Conservation (phyloP, 352 stramenopile species). For the Phytophthora boehmeriae region DNA sequence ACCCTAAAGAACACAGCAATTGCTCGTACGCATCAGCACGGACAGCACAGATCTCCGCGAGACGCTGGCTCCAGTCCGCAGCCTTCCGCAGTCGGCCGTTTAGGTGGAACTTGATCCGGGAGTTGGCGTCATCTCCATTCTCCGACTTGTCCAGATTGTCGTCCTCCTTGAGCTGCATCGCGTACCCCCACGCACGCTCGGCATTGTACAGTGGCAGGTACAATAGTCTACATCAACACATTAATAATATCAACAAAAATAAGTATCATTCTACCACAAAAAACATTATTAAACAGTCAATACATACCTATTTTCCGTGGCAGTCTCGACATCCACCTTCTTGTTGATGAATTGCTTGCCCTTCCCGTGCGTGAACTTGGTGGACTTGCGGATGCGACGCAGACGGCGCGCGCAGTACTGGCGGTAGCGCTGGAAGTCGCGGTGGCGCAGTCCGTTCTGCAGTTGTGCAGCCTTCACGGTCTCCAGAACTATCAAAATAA, state of each 20-base stretch:
- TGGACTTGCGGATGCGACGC: conserved; percentile 86
- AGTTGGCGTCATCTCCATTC: conserved; percentile 85
- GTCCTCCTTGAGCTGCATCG: conserved; percentile 92
- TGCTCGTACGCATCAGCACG: conserved; percentile 73
- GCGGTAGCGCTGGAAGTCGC: conserved; percentile 92
- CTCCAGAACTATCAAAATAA: conserved; percentile 63
- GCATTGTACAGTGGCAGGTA: conserved; percentile 91
- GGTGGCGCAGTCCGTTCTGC: conserved; percentile 89
- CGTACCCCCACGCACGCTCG: conserved; percentile 91
- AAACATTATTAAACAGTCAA: too few relatives aligned
- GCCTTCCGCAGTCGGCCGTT: conserved; percentile 88
- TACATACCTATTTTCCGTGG: conserved; percentile 60
- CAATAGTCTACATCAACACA: conserved; percentile 55
- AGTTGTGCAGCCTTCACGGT: conserved; percentile 89
- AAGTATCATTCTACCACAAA: too few relatives aligned
- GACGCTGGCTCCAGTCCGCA: conserved; percentile 84
- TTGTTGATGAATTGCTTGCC: conserved; percentile 84
- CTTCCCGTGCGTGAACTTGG: conserved; percentile 90
- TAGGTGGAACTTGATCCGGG: conserved; percentile 90
- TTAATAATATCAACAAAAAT: background rate
- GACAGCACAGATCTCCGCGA: conserved; percentile 75
- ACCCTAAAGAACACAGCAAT: background rate
- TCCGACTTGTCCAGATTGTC: conserved; percentile 89
- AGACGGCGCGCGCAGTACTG: conserved; percentile 91
- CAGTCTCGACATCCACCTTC: conserved; percentile 85